Evolutionary conservation across 1,284 basidiomycete genomes (phyloP).

Genomic region (Moniliella sp.): DNA sequence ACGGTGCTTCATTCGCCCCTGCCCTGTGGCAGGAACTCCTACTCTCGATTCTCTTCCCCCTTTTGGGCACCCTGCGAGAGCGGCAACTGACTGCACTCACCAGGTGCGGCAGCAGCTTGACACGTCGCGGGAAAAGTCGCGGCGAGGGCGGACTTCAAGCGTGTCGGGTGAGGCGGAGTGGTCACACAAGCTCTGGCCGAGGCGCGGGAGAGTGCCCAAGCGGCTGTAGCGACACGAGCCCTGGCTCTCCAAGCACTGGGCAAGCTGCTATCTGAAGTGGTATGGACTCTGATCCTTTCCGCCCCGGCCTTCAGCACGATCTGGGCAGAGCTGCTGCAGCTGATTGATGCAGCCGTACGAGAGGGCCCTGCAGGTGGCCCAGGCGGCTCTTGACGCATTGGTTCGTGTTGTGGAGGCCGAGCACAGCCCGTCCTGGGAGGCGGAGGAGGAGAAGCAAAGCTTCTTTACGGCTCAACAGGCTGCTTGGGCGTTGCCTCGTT

Average conservation of each 20-base stretch:
- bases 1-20: conserved; percentile 56
- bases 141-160: conserved; percentile 42
- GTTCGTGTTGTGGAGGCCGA: not conserved
- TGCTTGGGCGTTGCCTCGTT: not conserved
- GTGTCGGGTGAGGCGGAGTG: conserved; percentile 59
- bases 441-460: not conserved
- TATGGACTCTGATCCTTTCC: not conserved
- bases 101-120: conserved; percentile 15
- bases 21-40: conserved; percentile 50
- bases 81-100: conserved; percentile 30
- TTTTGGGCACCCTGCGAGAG: conserved; percentile 60
- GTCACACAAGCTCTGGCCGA: conserved; percentile 13
- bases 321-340: not conserved
- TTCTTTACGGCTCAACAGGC: not conserved
- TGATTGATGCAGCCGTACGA: not conserved
- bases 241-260: conserved; percentile 6
- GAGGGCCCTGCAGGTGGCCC: not conserved
- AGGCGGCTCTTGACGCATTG: not conserved
- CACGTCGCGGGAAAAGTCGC: conserved; percentile 1
- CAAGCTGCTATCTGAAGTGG: not conserved
- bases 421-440: conserved; percentile 6
- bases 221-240: not conserved
- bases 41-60: conserved; percentile 57
- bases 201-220: not conserved
- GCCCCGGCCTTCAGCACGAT: not conserved